phyloP scores from a whole-genome alignment of 1,139 yeast genomes.

The Candida buenavistaensis region DNA sequence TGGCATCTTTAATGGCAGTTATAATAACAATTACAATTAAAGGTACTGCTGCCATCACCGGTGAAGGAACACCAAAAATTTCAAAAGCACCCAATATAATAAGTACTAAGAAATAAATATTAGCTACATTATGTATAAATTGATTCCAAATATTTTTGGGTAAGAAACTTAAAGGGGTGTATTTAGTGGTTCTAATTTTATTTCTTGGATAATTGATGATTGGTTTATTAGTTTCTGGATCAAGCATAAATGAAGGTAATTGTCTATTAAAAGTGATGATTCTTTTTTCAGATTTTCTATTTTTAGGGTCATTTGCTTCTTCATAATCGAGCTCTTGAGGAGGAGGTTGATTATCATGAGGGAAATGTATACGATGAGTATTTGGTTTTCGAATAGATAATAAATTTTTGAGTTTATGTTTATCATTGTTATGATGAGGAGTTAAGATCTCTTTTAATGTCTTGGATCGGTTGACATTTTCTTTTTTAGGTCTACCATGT shows the following conservation, averaged over 20 bases:
- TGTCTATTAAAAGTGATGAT: conserved; percentile 66
- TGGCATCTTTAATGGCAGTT: conserved; percentile 57
- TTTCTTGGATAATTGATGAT: conserved; percentile 45
- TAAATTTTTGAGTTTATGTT: conserved; percentile 14
- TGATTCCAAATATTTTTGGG: conserved; percentile 55
- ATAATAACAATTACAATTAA: conserved; percentile 56
- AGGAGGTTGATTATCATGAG: conserved; percentile 22
- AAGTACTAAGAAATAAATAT: conserved; percentile 51
- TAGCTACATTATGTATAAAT: conserved; percentile 53
- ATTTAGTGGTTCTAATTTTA: conserved; percentile 60
- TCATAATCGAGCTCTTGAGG: conserved; percentile 16
- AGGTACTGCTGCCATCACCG: conserved; percentile 57
- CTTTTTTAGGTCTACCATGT: conserved; percentile 62
- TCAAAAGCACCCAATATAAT: conserved; percentile 53
- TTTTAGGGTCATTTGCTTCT: conserved; percentile 34
- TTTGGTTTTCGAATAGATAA: conserved; percentile 21
- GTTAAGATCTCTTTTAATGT: conserved; percentile 40
- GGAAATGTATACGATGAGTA: conserved; percentile 19
- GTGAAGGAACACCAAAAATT: conserved; percentile 60
- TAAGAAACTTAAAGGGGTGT: conserved; percentile 54
- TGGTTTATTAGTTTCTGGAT: conserved; percentile 41
- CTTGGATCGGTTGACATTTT: conserved; percentile 45
- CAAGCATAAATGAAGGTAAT: conserved; percentile 62
- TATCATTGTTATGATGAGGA: conserved; percentile 9
- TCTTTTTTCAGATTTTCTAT: conserved; percentile 46